Base-by-base conservation (phyloP, 345 rosid genomes). In the Pelargonium nanum region DNA sequence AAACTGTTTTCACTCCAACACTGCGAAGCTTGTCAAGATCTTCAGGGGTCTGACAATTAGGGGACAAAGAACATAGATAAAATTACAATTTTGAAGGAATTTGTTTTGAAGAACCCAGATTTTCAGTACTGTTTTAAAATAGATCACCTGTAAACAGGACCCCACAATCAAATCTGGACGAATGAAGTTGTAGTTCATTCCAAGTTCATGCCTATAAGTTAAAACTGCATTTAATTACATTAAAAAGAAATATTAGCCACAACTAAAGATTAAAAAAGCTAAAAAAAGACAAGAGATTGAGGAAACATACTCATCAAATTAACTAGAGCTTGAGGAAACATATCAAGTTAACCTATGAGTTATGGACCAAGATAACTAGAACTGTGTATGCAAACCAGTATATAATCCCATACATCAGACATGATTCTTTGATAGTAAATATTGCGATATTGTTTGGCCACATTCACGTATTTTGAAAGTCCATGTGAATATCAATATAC, bases 121-220 rank as follows among this genome's bases (percentile, higher is more conserved):
- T 34, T 34, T 9, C 13, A 34, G 12, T 34, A 10, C 45, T 34
- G 12, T 10, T 34, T 34, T 34, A 34, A 24, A 26, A 23, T 61
- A 4, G 15, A 63, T 71, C 64, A 87, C 98, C 96, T 89, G 98
- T 60, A 92, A 78, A 75, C 98, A 92, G 0, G 98, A 92, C 34
- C 98, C 98, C 19, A 85, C 93, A 69, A 92, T 84, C 74, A 92
- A 71, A 76, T 92, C 97, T 5, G 93, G 93, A 72, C 72, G 78
- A 62, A 92, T 77, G 72, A 92, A 92, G 79, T 72, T 76, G 78
- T 85, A 92, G 74, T 85, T 89, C 89, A 92, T 92, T 67, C 97
- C 98, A 53, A 92, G 64, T 55, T 92, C 97, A 65, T 92, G 98
- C 68, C 94, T 81, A 69, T 92, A 92, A 19, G 95, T 85, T 76